A percentile compares a stretch with the other conserved stretches of the same genome.
phyloP scores from a whole-genome alignment of 2,329 filamentous ascomycete genomes.

The Colletotrichum tofieldiae region DNA sequence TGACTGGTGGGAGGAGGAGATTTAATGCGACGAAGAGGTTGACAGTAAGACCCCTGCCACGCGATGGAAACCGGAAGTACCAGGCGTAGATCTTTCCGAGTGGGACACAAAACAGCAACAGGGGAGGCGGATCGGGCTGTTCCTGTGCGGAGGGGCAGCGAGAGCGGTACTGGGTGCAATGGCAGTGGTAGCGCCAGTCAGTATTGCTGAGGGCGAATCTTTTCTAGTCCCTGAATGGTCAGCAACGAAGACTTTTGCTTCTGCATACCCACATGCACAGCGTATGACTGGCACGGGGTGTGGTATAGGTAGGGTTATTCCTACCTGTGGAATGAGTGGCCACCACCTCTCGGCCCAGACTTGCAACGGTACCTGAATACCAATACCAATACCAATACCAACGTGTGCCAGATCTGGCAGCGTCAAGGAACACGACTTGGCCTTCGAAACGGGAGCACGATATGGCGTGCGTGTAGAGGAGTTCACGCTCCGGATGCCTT shows the following conservation, averaged over 20 bases:
- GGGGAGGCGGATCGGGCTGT: conserved; percentile 25
- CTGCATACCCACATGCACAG: conserved; percentile 8
- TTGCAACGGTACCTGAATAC: background rate
- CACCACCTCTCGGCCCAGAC: background rate
- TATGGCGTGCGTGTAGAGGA: background rate
- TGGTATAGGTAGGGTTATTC: conserved; percentile 13
- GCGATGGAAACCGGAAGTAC: conserved; percentile 27
- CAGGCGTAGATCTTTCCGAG: conserved; percentile 25
- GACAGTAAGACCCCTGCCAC: conserved; percentile 11
- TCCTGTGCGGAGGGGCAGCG: conserved; percentile 25
- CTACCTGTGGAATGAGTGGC: conserved; percentile 11
- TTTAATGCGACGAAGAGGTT: conserved; percentile 29
- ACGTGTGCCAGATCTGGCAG: background rate
- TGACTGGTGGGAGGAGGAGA: conserved; percentile 22
- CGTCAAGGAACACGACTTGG: background rate
- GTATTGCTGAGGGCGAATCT: background rate
- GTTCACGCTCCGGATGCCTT: background rate
- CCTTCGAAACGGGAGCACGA: background rate
- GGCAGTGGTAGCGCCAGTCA: conserved; percentile 3
- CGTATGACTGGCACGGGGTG: background rate
- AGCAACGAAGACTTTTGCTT: background rate
- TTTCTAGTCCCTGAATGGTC: conserved; percentile 9
- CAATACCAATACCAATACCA: background rate
- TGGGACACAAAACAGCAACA: conserved; percentile 11
- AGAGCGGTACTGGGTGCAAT: background rate